Evolutionary conservation across 2,329 filamentous ascomycete genomes (phyloP), one percentile per base, ranked within the genome.

Genomic region (Pseudocercospora ulei): DNA sequence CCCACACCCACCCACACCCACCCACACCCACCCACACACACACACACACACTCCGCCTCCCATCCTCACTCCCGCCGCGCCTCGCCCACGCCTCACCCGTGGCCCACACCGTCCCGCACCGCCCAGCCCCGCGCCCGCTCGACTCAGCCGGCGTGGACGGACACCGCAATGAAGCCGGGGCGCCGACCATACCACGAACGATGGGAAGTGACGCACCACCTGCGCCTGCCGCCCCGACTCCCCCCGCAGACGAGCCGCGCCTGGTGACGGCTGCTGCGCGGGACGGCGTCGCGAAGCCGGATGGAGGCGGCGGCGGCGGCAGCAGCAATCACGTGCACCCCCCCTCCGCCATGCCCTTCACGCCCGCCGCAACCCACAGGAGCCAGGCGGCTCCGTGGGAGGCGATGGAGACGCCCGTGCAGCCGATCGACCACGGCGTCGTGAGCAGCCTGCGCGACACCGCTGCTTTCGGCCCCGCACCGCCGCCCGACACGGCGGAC

Each of bases 381-480:
- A 26, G 35, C 16, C 38, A 9, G 5, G 24, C 25, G 16, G 16
- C 16, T n/a, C 22, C 35, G 20, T 24, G 23, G 8, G n/a, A 29
- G 28, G 29, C 12, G 11, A 35, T 44, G 17, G 47, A 46, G 14
- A 46, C 45, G 17, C 47, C 45, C 3, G 35, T 29, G 8, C 41
- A 33, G 11, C 41, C 38, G 12, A 29, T 42, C 24, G 43, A 50
- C 34, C 48, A 50, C 33, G 43, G 43, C 8, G 30, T 48, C 7
- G 43, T 41, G 19, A 50, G 48, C 39, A 47, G 41, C 24, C n/a
- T 49, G n/a, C 46, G 48, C 33, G 41, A 46, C 19, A 45, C 41
- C 7, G 22, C 29, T 12, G 29, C 31, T 13, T 12, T 31, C 13
- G 25, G 38, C 12, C 11, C 30, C 17, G 22, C 27, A 7, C 30